Evolutionary conservation across 768 basidiomycete species (phyloP).

Genomic region (Collybia sordida): DNA sequence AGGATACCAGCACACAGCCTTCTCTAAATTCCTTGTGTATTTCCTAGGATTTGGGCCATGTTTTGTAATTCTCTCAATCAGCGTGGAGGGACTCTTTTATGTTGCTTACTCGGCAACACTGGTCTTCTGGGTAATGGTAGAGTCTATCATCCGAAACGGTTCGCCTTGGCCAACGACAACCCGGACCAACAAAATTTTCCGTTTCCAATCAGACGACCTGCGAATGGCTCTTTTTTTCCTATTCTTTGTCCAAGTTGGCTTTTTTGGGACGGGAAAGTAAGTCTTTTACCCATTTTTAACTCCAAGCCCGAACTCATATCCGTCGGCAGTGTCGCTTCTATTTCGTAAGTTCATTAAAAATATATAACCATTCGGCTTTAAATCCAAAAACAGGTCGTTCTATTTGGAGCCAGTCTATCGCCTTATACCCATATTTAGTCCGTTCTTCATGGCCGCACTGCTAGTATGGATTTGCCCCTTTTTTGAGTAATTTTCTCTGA

Average conservation of each 20-base stretch:
- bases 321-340: conserved; percentile 67
- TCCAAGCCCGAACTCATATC: conserved; percentile 3
- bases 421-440: conserved; percentile 81
- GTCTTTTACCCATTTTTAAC: conserved; percentile 22
- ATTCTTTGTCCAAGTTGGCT: conserved; percentile 84
- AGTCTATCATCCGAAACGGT: conserved; percentile 31
- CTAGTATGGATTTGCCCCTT: conserved; percentile 44
- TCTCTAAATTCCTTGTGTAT: conserved; percentile 55
- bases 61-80: conserved; percentile 80
- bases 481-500: background rate
- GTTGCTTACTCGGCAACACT: conserved; percentile 64
- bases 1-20: conserved; percentile 33
- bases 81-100: conserved; percentile 80
- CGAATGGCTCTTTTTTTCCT: conserved; percentile 80
- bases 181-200: conserved; percentile 27
- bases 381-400: conserved; percentile 53
- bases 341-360: conserved; percentile 53
- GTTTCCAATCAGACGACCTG: conserved; percentile 60
- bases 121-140: conserved; percentile 67
- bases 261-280: conserved; percentile 84
- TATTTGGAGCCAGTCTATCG: conserved; percentile 89
- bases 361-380: background rate
- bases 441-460: conserved; percentile 78
- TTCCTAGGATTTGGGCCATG: conserved; percentile 74
- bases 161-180: conserved; percentile 4